These are phyloP conservation scores for Oxyria digyna DNA, from an alignment of 148 eudicot genomes.

Conservation along the genomic window DNA sequence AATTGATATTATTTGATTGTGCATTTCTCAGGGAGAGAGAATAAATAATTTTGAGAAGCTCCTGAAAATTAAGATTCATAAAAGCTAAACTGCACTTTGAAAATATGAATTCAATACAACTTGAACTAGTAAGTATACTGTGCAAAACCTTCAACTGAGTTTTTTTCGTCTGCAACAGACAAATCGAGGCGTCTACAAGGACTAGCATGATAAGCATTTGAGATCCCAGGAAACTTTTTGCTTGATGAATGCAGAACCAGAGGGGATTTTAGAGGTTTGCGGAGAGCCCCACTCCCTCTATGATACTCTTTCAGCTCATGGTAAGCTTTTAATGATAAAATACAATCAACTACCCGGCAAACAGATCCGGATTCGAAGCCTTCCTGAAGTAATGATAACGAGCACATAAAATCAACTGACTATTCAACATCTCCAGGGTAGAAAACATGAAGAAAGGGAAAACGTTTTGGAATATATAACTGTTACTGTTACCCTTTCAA, in stretches of 20 bases:
- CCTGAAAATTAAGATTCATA: background rate
- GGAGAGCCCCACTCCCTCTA: slow-evolving; percentile 54
- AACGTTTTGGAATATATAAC: too few species aligned
- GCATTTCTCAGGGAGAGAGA: background rate
- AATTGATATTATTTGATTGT: background rate
- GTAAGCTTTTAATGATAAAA: slow-evolving; percentile 65
- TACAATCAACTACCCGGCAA: slow-evolving; percentile 68
- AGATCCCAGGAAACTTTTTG: slow-evolving; percentile 27
- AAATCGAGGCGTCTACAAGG: slow-evolving; percentile 40
- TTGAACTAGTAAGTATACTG: background rate
- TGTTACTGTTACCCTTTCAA: slow-evolving; percentile 64
- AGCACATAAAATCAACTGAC: background rate
- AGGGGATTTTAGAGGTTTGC: slow-evolving; percentile 63
- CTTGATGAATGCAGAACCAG: slow-evolving; percentile 35
- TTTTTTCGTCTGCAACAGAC: slow-evolving; percentile 25
- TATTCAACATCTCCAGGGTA: background rate
- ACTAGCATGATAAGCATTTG: slow-evolving; percentile 15
- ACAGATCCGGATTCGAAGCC: slow-evolving; percentile 61
- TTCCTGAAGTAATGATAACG: slow-evolving; percentile 27
- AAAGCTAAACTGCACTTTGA: background rate
- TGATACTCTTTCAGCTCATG: slow-evolving; percentile 71
- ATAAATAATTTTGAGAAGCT: background rate
- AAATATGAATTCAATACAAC: background rate
- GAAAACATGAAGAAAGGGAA: background rate
- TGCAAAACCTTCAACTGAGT: slow-evolving; percentile 48